Evolutionary conservation across 345 rosid species (phyloP).

Genomic region (Iberis pinnata): DNA sequence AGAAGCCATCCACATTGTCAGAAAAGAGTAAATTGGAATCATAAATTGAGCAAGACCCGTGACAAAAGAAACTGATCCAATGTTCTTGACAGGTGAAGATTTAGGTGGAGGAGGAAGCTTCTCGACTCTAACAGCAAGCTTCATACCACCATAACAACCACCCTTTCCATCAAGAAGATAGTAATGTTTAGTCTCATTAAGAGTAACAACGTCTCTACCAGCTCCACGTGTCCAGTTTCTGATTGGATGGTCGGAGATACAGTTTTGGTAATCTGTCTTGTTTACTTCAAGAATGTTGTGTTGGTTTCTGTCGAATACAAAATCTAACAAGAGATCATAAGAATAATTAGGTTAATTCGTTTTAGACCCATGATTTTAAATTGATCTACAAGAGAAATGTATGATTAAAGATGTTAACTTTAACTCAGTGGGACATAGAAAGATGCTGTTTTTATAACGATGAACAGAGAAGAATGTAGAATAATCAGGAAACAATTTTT

Average conservation of each 20-base stretch:
- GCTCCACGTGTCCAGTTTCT: conserved; percentile 82
- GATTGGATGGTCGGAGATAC: conserved; percentile 66
- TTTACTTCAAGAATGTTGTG: conserved; percentile 81
- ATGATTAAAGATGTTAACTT: conserved; percentile 16
- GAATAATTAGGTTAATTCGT: no score
- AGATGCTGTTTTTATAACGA: no score
- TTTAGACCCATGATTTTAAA: conserved; percentile 2
- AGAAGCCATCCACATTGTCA: conserved; percentile 16
- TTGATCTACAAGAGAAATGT: conserved; percentile 4
- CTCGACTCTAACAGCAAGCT: conserved; percentile 61
- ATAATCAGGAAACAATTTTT: neutral
- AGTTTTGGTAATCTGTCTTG: conserved; percentile 61
- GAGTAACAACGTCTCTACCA: conserved; percentile 83
- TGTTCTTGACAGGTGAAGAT: conserved; percentile 41
- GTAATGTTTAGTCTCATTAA: conserved; percentile 63
- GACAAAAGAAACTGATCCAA: conserved; percentile 20
- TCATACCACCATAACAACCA: conserved; percentile 79
- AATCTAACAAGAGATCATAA: conserved; percentile 37
- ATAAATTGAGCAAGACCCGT: conserved; percentile 9
- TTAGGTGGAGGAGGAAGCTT: conserved; percentile 77
- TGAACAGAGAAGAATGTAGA: conserved; percentile 11
- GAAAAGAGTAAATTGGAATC: conserved; percentile 18
- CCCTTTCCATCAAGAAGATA: conserved; percentile 84
- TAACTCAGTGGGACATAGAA: no score
- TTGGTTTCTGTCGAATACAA: conserved; percentile 87